These are phyloP conservation scores for Lachnellula cervina DNA, from an alignment of 2,329 filamentous ascomycete species.

Conservation along the genomic window DNA sequence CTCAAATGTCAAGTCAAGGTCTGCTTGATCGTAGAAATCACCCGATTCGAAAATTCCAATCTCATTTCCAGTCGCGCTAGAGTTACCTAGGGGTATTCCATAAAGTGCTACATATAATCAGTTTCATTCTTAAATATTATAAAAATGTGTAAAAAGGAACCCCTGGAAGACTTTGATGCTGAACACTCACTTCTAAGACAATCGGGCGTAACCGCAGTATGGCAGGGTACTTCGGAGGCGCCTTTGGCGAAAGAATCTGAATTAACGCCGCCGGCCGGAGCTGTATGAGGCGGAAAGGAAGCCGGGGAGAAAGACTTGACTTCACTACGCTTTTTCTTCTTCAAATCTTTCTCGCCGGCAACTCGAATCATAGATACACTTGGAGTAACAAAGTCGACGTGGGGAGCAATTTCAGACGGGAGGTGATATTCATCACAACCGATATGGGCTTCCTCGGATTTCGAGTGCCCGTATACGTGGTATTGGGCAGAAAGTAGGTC, in stretches of 20 bases:
- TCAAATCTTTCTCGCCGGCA: slow-evolving; percentile 6
- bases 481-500: slow-evolving; percentile 30
- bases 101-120: slow-evolving; percentile 17
- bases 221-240: background rate
- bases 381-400: slow-evolving; percentile 53
- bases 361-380: slow-evolving; percentile 10
- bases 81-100: slow-evolving; percentile 43
- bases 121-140: background rate
- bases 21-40: slow-evolving; percentile 39
- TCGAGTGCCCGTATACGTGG: slow-evolving; percentile 42
- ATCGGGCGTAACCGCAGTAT: slow-evolving; percentile 2
- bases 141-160: no score
- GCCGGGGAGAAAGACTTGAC: background rate
- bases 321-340: slow-evolving; percentile 3
- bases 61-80: slow-evolving; percentile 31
- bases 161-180: background rate
- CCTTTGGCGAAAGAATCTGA: background rate
- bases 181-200: background rate
- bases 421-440: slow-evolving; percentile 40
- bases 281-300: background rate
- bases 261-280: background rate
- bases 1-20: slow-evolving; percentile 37
- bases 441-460: slow-evolving; percentile 33
- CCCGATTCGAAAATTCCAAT: slow-evolving; percentile 42
- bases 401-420: slow-evolving; percentile 39